Conservation (phyloP, 2,329 filamentous ascomycete genomes). For the Pseudogymnoascus destructans region DNA sequence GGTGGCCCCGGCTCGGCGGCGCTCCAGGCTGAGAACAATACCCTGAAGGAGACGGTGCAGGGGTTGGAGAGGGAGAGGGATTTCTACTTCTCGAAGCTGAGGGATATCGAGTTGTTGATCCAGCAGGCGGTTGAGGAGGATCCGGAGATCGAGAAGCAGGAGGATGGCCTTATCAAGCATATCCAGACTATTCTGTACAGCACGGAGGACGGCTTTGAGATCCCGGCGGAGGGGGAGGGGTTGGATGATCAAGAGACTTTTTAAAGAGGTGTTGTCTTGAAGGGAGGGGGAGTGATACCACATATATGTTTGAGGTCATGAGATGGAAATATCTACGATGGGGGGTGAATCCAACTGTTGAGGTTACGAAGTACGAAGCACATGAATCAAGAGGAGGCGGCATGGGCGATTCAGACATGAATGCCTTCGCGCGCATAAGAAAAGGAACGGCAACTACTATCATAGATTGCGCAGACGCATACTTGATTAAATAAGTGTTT, state of each 20-base stretch:
- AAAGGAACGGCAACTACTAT: background rate
- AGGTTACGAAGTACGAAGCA: slow-evolving; percentile 1
- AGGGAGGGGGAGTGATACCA: background rate
- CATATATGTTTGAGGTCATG: background rate
- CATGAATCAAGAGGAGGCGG: background rate
- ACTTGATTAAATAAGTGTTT: slow-evolving; percentile 1
- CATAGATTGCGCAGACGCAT: slow-evolving; percentile 3
- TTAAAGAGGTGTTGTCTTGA: slow-evolving; percentile 26
- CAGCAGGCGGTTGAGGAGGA: slow-evolving; percentile 89
- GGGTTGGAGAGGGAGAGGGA: slow-evolving; percentile 92
- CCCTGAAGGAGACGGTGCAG: slow-evolving; percentile 87
- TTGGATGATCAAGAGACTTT: slow-evolving; percentile 72
- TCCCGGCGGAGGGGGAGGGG: slow-evolving; percentile 58
- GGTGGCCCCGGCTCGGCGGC: slow-evolving; percentile 52
- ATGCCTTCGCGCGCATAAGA: background rate
- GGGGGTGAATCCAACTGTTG: background rate
- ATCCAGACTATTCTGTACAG: slow-evolving; percentile 97
- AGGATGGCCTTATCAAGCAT: slow-evolving; percentile 82
- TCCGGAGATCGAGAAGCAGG: slow-evolving; percentile 85
- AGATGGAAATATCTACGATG: background rate
- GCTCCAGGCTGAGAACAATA: slow-evolving; percentile 71
- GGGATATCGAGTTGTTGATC: slow-evolving; percentile 89
- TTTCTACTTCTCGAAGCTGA: slow-evolving; percentile 98
- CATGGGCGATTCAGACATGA: background rate
- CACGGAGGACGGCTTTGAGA: slow-evolving; percentile 87